Conservation (phyloP, 2,329 filamentous ascomycete genomes). For the Cladophialophora yegresii region DNA sequence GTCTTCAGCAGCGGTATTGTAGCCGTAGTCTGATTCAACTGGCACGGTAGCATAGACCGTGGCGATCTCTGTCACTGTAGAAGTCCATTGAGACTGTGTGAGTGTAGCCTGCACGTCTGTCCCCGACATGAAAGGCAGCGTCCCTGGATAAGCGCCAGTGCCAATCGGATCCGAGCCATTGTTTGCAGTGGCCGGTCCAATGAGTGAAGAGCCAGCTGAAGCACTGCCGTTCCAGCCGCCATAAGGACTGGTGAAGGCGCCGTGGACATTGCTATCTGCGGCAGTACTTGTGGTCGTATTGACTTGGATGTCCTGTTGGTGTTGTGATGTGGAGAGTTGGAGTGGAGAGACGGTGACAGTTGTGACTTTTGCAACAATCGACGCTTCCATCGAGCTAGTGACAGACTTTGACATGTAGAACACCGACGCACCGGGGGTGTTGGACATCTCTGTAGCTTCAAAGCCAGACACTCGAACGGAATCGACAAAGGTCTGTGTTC, state of each 20-base stretch:
- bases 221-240: conserved; percentile 27
- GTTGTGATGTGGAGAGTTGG: conserved; percentile 3
- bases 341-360: conserved; percentile 27
- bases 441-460: conserved; percentile 31
- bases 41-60: conserved; percentile 19
- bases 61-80: conserved; percentile 8
- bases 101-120: conserved; percentile 1
- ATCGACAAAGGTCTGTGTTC: conserved; percentile 25
- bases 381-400: conserved; percentile 14
- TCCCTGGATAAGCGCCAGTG: background rate
- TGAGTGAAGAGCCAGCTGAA: conserved; percentile 7
- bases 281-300: background rate
- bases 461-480: conserved; percentile 30
- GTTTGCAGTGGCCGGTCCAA: background rate
- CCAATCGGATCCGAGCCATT: background rate
- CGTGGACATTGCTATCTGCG: conserved; percentile 1
- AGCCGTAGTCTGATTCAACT: conserved; percentile 10
- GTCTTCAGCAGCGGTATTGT: conserved; percentile 5
- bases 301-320: conserved; percentile 1
- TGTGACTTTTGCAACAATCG: conserved; percentile 22
- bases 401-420: conserved; percentile 27
- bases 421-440: conserved; percentile 23
- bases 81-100: background rate
- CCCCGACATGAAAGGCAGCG: background rate
- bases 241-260: conserved; percentile 23